Conservation (phyloP, 345 rosid genomes). For the Atalantia buxifolia region DNA sequence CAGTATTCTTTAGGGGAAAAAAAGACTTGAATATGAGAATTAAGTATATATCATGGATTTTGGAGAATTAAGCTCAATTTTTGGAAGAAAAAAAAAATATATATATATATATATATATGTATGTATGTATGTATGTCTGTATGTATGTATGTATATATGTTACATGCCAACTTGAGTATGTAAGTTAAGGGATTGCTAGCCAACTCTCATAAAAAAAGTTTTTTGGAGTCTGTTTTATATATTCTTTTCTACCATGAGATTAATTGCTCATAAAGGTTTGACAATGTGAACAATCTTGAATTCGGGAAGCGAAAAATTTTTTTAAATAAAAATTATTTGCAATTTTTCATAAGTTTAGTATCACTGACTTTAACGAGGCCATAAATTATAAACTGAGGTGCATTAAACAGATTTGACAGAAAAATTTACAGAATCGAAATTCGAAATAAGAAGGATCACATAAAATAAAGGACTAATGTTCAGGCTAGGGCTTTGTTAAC, state of each 20-base stretch:
- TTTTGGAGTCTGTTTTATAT: background rate
- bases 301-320: background rate
- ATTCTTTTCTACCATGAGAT: background rate
- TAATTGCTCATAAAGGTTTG: too few relatives aligned
- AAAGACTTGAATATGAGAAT: background rate
- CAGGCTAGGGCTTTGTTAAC: background rate
- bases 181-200: background rate
- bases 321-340: background rate
- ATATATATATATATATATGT: too few relatives aligned
- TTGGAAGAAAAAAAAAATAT: background rate
- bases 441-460: background rate
- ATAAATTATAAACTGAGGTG: background rate
- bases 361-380: background rate
- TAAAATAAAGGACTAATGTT: background rate
- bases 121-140: too few relatives aligned
- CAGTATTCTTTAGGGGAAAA: background rate
- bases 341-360: background rate
- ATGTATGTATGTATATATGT: fast-evolving
- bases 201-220: background rate
- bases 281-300: background rate
- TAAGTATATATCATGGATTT: background rate
- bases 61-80: background rate
- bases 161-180: background rate
- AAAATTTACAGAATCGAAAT: background rate
- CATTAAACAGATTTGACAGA: background rate